These are phyloP conservation scores for Didymella sp. DNA, from an alignment of 2,329 filamentous ascomycete genomes.

Conservation along the genomic window DNA sequence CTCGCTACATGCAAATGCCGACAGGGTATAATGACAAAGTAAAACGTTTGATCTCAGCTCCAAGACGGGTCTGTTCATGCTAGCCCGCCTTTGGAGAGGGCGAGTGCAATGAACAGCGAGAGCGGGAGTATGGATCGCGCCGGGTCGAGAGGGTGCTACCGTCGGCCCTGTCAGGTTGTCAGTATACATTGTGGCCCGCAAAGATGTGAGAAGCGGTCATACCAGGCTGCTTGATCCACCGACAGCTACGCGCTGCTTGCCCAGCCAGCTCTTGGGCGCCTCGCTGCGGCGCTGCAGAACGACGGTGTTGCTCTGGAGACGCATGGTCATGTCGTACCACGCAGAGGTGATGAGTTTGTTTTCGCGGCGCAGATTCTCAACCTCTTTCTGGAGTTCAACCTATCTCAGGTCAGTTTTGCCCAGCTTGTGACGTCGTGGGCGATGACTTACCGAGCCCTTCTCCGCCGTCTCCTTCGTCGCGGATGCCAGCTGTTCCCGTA, in stretches of 20 bases:
- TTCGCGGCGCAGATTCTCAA: conserved; percentile 77
- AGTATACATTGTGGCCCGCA: no score
- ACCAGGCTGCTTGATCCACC: conserved; percentile 35
- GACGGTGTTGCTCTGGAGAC: conserved; percentile 83
- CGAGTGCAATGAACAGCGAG: conserved; percentile 10
- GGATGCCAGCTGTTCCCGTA: conserved; percentile 43
- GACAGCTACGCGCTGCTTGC: conserved; percentile 73
- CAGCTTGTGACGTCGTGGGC: not conserved
- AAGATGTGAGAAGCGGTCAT: conserved; percentile 9
- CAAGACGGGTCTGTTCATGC: not conserved
- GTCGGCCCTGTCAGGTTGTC: conserved; percentile 19
- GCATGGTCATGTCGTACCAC: conserved; percentile 81
- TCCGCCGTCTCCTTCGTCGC: conserved; percentile 45
- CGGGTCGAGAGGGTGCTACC: conserved; percentile 30
- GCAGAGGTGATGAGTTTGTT: conserved; percentile 81
- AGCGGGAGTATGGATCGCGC: conserved; percentile 18
- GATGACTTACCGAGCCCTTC: conserved; percentile 46
- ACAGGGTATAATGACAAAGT: conserved; percentile 24
- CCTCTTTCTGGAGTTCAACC: conserved; percentile 52
- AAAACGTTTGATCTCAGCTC: conserved; percentile 6
- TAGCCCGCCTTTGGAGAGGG: not conserved
- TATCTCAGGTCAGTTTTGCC: conserved; percentile 14
- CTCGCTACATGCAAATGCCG: conserved; percentile 20
- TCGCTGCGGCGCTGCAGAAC: conserved; percentile 77
- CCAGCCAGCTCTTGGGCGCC: conserved; percentile 80